Base-by-base conservation (phyloP, 495 filamentous ascomycete genomes). In the Usnea hakonensis region DNA sequence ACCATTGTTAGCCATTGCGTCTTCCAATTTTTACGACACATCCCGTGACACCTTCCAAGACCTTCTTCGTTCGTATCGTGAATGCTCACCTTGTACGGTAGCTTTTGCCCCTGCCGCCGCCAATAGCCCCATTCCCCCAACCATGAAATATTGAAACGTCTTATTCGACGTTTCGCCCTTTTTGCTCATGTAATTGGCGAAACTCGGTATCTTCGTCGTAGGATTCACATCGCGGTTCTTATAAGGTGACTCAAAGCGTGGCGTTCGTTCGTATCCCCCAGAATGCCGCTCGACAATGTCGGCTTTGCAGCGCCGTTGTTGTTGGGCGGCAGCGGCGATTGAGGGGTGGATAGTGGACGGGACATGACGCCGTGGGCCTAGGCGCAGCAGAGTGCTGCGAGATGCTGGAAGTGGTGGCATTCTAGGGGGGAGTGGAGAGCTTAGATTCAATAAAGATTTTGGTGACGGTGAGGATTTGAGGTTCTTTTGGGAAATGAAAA, bases 71-170 rank as follows among this genome's bases (percentile, higher is more conserved):
- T n/a, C n/a, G 23, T 17, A 19, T 43, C n/a, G 40, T 44, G 59
- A 60, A 67, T 62, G 81, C 87, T 68, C 82, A 97, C 94, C 91
- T 85, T 96, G 89, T 68, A 99, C 90, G 63, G 92, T 97, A 62
- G 86, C 87, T 86, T 99, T 97, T 66, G 94, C 95, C 68, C 93
- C 95, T 65, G 93, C 87, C 48, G 92, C 93, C 38, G 86, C 82
- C 73, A 95, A 83, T 70, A 91, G 84, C 71, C 94, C 95, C 82
- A 97, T 87, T 26, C 92, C 86, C 67, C 94, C 94, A 63, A 93
- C 94, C 90, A 97, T 94, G 78, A 97, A 99, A 83, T 99, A 99
- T 68, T 83, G 83, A 78, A 96, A 95, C 68, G 95, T 81, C 78
- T 89, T 85, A 77, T 96, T 96, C 63, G 78, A 75, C 70, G 79